These are phyloP conservation scores for Apocynum venetum DNA, from an alignment of 257 asterid species.

Conservation along the genomic window DNA sequence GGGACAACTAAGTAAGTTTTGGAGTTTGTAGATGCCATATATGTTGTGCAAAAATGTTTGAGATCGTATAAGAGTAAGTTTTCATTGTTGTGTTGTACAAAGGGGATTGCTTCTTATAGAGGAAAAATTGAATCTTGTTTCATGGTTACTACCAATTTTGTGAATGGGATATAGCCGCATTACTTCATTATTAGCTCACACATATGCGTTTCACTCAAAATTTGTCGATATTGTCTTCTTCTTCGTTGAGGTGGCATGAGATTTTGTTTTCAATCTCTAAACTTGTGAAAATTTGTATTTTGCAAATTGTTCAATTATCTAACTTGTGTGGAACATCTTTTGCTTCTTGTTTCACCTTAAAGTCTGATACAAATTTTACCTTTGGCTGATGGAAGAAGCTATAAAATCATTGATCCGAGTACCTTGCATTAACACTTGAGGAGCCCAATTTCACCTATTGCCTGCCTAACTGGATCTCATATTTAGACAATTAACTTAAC, in stretches of 20 bases:
- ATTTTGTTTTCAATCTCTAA: neutral
- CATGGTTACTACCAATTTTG: neutral
- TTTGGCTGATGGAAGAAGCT: neutral
- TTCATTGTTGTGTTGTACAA: too few relatives aligned
- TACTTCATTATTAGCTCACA: neutral
- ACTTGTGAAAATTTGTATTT: neutral
- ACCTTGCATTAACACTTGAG: neutral
- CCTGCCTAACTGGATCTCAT: neutral
- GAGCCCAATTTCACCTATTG: neutral
- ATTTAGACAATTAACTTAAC: too few relatives aligned
- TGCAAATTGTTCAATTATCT: neutral
- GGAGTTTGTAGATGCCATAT: neutral
- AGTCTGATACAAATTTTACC: neutral
- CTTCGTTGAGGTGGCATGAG: neutral
- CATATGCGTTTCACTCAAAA: neutral
- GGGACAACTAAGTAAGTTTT: neutral
- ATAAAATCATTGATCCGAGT: neutral
- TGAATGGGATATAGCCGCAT: too few relatives aligned
- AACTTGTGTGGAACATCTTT: neutral
- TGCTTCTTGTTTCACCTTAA: neutral
- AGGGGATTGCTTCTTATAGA: neutral
- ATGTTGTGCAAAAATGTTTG: neutral
- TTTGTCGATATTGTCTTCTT: neutral
- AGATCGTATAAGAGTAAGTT: neutral
- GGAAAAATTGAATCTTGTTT: neutral